Evolutionary conservation across 148 eudicot species (phyloP), one percentile per base, ranked within the genome.

Genomic region (Chenopodium quinoa): DNA sequence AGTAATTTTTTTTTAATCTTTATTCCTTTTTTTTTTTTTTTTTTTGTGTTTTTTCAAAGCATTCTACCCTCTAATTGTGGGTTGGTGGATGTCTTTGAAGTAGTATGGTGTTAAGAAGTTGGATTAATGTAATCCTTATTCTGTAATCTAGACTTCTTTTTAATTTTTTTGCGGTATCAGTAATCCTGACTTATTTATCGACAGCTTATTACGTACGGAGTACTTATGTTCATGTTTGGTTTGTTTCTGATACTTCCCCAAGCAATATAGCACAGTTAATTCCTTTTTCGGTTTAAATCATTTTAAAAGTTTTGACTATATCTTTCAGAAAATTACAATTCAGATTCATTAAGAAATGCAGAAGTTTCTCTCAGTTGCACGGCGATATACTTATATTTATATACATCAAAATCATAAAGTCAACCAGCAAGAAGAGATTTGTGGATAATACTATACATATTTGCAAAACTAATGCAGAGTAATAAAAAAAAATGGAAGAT

Each of bases 21-120:
- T 71, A 19, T 73, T 44, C 23, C 9, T 22, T 54, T 25, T 68
- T n/a, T 60, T 25, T 44, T 27, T 76, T 9, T 23, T 64, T 25
- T 80, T 27, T 27, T 27, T 27, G n/a, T 23, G 52, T 13, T 56
- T 73, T 74, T 44, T 54, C 7, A 40, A 40, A 0, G 67, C 22
- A 19, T 58, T 75, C 52, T 58, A 71, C 80, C 86, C 83, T 80
- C 27, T 48, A 27, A n/a, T 34, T 66, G 66, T 76, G 77, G 83
- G 80, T 75, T 79, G 82, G 63, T 78, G 14, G 56, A 23, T 75
- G 65, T 12, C 19, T 22, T 75, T 75, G 82, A 23, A 74, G 63
- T 52, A n/a, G 75, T 78, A 14, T 83, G 63, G 65, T 74, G 76
- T 78, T 78, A 72, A 72, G 62, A 31, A 34, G 14, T 32, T 63